Base-by-base conservation (phyloP, 495 filamentous ascomycete genomes). In the Neurospora sp. region DNA sequence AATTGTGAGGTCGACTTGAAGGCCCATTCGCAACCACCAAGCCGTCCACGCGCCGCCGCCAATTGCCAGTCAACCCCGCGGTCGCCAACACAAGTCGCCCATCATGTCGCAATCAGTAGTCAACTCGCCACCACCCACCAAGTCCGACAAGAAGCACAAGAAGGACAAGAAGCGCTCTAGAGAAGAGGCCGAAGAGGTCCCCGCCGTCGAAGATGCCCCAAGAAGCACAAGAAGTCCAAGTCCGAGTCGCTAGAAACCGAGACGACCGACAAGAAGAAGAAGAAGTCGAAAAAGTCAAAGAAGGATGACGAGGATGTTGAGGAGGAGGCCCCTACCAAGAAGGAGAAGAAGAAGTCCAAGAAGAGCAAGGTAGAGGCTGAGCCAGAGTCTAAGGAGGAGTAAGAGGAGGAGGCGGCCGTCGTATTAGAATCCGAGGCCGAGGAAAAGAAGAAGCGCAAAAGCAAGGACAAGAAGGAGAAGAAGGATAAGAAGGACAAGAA, bases 261-360 rank as follows among this genome's bases (percentile, higher is more conserved):
- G 8, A 71, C 68, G 4, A 20, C 53, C 9, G 68, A 75, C n/a
- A n/a, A n/a, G n/a, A n/a, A n/a, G 1, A 75, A 75, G 41, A 72
- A 75, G 38, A 45, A 69, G 44, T 69, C 74, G 6, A 76, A 70
- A 71, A 76, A 76, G 70, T 70, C 42, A 1, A 48, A 72, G 71
- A 69, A 69, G 40, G 42, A 37, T 10, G 71, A 71, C 68, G 40
- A 72, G n/a, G 38, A 41, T 10, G 40, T 48, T 2, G 68, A 39
- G 40, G 40, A 31, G 8, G 70, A 65, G 18, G 14, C 22, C 0
- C 40, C 12, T 16, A 40, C 38, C 59, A 35, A 70, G 42, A 61
- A 44, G 61, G 20, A 70, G 40, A 79, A 77, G 70, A 78, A 84
- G 74, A 81, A 79, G 69, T 69, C 72, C 37, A 80, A 79, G 74